phyloP scores from a whole-genome alignment of 2,329 filamentous ascomycete genomes.

The Diaporthe sp. region DNA sequence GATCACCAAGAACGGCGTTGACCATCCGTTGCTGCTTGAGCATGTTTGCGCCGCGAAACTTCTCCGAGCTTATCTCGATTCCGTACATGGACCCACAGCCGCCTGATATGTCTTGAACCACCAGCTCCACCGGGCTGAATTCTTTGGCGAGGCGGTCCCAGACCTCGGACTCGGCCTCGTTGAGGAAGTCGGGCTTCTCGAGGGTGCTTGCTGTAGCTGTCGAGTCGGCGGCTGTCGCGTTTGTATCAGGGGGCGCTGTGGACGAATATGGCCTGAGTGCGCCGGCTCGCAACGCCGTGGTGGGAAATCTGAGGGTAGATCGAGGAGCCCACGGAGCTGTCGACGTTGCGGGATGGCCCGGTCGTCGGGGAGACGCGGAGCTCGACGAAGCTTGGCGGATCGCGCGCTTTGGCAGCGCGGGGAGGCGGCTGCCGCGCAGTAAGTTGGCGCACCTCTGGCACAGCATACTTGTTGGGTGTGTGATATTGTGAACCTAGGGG shows the following conservation, averaged over 20 bases:
- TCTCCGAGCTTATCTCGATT: constrained; percentile 78
- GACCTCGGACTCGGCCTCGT: constrained; percentile 67
- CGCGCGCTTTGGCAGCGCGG: background rate
- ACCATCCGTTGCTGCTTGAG: constrained; percentile 88
- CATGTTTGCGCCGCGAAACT: constrained; percentile 76
- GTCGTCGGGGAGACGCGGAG: background rate
- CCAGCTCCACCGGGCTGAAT: constrained; percentile 61
- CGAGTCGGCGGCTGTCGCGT: constrained; percentile 42
- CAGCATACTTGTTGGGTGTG: constrained; percentile 11
- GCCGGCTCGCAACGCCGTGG: background rate
- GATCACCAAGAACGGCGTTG: constrained; percentile 77
- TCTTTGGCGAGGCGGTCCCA: constrained; percentile 63
- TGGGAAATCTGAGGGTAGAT: background rate
- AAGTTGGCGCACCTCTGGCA: constrained; percentile 28
- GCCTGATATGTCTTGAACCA: constrained; percentile 83
- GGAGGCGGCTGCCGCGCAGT: constrained; percentile 8
- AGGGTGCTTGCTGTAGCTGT: constrained; percentile 35
- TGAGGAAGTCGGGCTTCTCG: constrained; percentile 61
- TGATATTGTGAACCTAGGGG: background rate
- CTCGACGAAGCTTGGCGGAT: constrained; percentile 17
- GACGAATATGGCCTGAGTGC: constrained; percentile 38
- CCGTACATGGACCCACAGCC: constrained; percentile 91
- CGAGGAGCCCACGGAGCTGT: background rate
- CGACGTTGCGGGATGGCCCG: background rate
- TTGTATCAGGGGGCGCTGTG: constrained; percentile 39